Conservation (phyloP, 768 basidiomycete species). For the Trametes gibbosa region DNA sequence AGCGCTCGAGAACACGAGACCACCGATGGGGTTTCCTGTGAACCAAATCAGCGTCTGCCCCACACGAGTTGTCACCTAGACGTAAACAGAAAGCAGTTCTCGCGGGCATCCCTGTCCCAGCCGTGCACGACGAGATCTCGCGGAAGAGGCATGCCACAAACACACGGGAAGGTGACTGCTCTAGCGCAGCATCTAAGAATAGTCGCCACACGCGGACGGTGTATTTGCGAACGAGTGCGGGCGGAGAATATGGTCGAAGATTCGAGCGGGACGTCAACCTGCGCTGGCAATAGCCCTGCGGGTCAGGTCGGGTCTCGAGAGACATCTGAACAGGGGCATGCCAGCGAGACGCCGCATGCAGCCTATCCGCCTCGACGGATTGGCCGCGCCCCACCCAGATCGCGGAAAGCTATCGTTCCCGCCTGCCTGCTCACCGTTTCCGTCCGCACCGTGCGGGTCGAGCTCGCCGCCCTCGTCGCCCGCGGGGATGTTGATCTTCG, state of each 20-base stretch:
- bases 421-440: conserved; percentile 38
- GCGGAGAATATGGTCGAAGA: not conserved
- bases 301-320: not conserved
- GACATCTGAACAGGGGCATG: not conserved
- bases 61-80: not conserved
- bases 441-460: conserved; percentile 67
- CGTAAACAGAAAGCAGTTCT: not conserved
- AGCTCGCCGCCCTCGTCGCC: conserved; percentile 64
- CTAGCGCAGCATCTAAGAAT: not conserved
- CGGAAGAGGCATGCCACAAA: not conserved
- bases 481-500: conserved; percentile 57
- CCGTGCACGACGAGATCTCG: too few relatives aligned
- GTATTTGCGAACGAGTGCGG: not conserved
- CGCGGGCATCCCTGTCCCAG: not conserved
- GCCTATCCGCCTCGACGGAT: too few relatives aligned
- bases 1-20: conserved; percentile 71
- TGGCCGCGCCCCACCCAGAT: too few relatives aligned
- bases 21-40: conserved; percentile 58
- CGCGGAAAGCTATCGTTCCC: too few relatives aligned
- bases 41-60: not conserved
- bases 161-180: not conserved
- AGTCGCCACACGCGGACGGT: not conserved
- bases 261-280: not conserved
- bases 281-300: not conserved
- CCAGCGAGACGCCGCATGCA: not conserved